Base-by-base conservation (phyloP, 805 yeast genomes). In the Dipodascopsis tothii region DNA sequence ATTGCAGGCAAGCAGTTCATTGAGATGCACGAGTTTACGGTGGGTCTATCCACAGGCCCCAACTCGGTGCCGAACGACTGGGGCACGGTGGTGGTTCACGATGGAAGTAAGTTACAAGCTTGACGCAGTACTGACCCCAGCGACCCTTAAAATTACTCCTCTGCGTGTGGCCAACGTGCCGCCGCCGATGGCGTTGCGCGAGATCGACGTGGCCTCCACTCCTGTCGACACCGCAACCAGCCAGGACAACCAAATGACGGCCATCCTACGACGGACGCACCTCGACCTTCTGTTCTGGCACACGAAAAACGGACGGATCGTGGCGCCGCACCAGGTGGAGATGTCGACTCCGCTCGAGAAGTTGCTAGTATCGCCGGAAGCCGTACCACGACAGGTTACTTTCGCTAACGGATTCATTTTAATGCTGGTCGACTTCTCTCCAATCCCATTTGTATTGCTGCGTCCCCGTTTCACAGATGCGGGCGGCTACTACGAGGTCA, bases 111-210 rank as follows among this genome's bases (percentile, higher is more conserved):
- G 9, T 21, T 34, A 11, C 4, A 17, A 11, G 14, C 19, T 3
- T 11, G 16, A 34, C 5, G 5, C 17, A 2, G 37, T 5, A 23
- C 23, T 21, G 20, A 20, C n/a, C n/a, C 14, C 23, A n/a, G n/a
- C 44, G 2, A 19, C 20, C 16, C 74, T 81, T 11, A 75, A 78
- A 52, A 65, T 87, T 19, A 90, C 98, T 0, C 96, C 97, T 0
- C 69, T 92, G 30, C 72, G 82, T 1, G 60, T 80, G 23, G 95
- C 95, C 1, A 86, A 80, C 59, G 90, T 86, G 7, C 99, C 99
- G 3, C 99, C 99, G 0, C 99, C 99, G 35, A 77, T 85, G 59
- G 73, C 84, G 20, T 81, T 73, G 58, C 72, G 94, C 45, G 84
- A 79, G 39, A 62, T 85, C 40, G 75, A 72, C 6, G 65, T 78